Percentiles rank a stretch among this genome's conserved stretches.
These are phyloP conservation scores for Monosporozyma aerobia DNA, from an alignment of 805 yeast species.

Conservation along the genomic window DNA sequence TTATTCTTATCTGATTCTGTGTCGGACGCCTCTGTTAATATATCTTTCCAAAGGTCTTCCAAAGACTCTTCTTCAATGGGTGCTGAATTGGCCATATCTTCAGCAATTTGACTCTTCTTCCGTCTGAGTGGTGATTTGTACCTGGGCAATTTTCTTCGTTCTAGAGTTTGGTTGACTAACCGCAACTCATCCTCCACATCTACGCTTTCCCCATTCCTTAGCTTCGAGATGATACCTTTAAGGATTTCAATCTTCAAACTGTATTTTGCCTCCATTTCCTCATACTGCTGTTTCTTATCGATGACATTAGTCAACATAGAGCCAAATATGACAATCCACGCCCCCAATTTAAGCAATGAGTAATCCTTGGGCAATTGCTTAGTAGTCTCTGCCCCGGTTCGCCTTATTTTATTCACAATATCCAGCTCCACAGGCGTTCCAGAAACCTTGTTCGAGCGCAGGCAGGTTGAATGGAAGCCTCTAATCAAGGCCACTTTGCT, in stretches of 20 bases:
- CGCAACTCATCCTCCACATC: slow-evolving; percentile 35
- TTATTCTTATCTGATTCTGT: not conserved
- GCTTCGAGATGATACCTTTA: slow-evolving; percentile 32
- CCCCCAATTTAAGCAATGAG: slow-evolving; percentile 32
- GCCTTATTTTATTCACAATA: not conserved
- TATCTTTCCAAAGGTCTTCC: slow-evolving; percentile 24
- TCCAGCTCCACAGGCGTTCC: not conserved
- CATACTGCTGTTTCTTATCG: slow-evolving; percentile 32
- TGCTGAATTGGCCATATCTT: not conserved
- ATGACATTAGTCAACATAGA: slow-evolving; percentile 41
- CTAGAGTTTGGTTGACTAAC: slow-evolving; percentile 23
- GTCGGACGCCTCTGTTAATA: slow-evolving; percentile 6
- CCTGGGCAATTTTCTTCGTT: not conserved
- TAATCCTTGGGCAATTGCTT: slow-evolving; percentile 1
- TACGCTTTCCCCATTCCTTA: slow-evolving; percentile 33
- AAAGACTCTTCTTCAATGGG: slow-evolving; percentile 15
- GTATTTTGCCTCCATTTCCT: slow-evolving; percentile 34
- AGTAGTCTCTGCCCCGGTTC: not conserved
- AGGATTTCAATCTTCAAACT: slow-evolving; percentile 32
- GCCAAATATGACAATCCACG: slow-evolving; percentile 37
- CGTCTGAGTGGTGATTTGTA: slow-evolving; percentile 14
- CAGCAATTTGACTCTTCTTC: not conserved
- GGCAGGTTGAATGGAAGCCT: not conserved
- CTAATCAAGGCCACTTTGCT: not conserved
- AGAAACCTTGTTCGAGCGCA: not conserved